Evolutionary conservation across 768 basidiomycete genomes (phyloP), one percentile per base, ranked within the genome.

Genomic region (Nevesoporus exiguus): DNA sequence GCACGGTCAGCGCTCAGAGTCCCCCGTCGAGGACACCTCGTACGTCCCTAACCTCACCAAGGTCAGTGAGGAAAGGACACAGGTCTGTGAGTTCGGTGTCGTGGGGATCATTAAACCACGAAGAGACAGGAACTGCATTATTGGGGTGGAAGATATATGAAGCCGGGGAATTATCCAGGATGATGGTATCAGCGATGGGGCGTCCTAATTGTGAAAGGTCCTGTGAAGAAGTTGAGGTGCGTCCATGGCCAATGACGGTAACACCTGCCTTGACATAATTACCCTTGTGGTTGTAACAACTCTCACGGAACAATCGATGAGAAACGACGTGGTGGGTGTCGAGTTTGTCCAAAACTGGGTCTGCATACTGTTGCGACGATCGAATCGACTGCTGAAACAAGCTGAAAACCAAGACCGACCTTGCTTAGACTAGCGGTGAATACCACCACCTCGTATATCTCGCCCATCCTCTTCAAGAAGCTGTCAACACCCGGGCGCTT

Each of bases 111-210:
- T 98, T 98, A 77, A 99, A 99, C 97, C 97, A 99, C 53, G 92
- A 94, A 40, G 96, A 98, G 56, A 99, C 95, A 13, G 97, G 97
- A 5, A 98, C 96, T 36, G 97, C 97, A 69, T 98, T 98, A 76
- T 97, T 95, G 15, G 94, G 94, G 68, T 99, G 96, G 81, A 99
- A 99, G 56, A 98, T 96, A 73, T 98, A 99, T 13, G 93, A 97
- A 13, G 97, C 97, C 15, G 97, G 97, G 25, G 96, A 98, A 71
- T 98, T 99, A 75, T 98, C 97, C 63, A 99, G 82, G 74, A 99
- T 99, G 67, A 98, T 98, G 56, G 88, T 93, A 66, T 96, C 93
- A 44, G 84, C 80, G 61, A 97, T 92, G 7, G 93, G 92, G 27
- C 97, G 87, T 45, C 97, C 97, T 49, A 99, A 80, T 74, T 98